Evolutionary conservation across 1,284 basidiomycete genomes (phyloP).

Genomic region (Leccinum solheimii): DNA sequence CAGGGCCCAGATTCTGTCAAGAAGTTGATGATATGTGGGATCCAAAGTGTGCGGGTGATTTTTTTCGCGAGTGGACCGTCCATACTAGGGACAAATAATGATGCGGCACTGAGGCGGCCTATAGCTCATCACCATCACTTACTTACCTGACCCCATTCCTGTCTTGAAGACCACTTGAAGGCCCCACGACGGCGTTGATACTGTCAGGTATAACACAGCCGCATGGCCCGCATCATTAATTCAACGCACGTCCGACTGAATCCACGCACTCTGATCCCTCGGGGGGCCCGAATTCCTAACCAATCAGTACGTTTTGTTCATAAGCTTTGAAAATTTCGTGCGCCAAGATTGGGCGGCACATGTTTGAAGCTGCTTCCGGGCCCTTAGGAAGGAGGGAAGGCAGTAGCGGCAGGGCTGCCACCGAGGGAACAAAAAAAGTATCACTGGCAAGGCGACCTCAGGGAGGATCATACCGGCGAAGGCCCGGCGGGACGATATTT

Average conservation of each 20-base stretch:
- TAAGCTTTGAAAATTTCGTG: neutral
- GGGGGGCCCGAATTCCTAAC: neutral
- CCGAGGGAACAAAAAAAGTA: neutral
- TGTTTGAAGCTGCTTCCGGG: neutral
- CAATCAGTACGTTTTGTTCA: neutral
- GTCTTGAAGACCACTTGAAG: neutral
- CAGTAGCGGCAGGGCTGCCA: neutral
- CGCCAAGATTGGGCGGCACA: neutral
- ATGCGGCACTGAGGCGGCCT: too few relatives aligned
- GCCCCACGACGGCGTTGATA: neutral
- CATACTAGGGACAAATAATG: neutral
- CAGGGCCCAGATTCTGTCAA: neutral
- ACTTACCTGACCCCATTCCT: neutral
- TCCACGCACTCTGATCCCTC: neutral
- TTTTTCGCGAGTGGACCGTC: neutral
- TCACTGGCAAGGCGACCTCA: neutral
- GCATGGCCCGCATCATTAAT: neutral
- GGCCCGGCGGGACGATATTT: neutral
- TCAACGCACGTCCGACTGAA: neutral
- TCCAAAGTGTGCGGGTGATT: neutral
- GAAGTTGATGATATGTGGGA: neutral
- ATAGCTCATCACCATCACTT: too few relatives aligned
- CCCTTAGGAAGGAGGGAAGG: neutral
- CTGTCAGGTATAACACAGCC: too few relatives aligned
- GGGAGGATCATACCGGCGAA: neutral